Evolutionary conservation across 169 alveolate species (phyloP).

Genomic region (Plasmodium reichenowi): DNA sequence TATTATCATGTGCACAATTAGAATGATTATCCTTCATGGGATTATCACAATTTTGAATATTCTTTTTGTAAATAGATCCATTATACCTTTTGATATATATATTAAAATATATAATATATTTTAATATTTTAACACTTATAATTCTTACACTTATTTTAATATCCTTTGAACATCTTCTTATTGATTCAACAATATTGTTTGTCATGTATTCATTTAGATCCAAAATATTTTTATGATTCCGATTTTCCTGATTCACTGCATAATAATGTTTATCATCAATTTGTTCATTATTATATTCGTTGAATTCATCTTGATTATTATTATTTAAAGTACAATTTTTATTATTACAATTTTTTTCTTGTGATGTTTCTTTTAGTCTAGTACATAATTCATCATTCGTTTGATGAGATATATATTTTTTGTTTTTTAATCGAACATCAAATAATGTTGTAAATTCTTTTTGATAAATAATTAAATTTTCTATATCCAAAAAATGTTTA

Average conservation of each 20-base stretch:
- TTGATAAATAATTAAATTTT: not conserved
- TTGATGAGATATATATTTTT: not conserved
- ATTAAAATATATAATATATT: conserved; percentile 65
- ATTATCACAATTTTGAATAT: not conserved
- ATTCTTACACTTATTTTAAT: conserved; percentile 60
- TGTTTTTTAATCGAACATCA: not conserved
- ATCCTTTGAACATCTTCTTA: conserved; percentile 68
- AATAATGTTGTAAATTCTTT: not conserved
- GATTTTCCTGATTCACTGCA: not conserved
- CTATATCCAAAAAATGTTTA: conserved; percentile 40
- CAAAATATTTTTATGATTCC: not conserved
- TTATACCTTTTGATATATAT: conserved; percentile 32
- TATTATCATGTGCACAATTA: not conserved
- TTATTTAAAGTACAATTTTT: not conserved
- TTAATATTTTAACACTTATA: conserved; percentile 64
- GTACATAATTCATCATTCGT: not conserved
- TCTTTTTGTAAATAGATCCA: not conserved
- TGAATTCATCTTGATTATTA: not conserved
- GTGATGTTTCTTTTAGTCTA: not conserved
- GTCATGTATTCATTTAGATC: conserved; percentile 65
- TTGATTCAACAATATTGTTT: conserved; percentile 43
- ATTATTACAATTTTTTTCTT: too few species aligned
- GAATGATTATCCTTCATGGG: not conserved
- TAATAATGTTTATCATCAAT: not conserved
- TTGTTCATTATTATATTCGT: not conserved